Evolutionary conservation across 1,284 basidiomycete genomes (phyloP).

Genomic region (Lentinula novae-zelandiae): DNA sequence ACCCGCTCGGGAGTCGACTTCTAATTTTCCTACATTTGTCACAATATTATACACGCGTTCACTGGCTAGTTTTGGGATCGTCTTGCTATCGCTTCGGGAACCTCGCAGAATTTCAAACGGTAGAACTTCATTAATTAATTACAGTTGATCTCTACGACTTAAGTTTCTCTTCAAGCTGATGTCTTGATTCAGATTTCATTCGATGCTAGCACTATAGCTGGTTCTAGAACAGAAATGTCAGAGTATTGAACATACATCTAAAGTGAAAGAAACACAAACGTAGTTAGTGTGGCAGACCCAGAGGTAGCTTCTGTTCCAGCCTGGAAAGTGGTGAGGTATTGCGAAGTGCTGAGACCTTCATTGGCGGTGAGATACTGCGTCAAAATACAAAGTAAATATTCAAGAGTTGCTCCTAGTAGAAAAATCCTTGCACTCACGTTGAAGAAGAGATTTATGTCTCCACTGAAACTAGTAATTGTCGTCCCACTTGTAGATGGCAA

Average conservation of each 20-base stretch:
- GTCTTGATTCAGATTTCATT: no score
- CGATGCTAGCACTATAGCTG: slow-evolving; percentile 38
- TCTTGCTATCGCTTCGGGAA: no score
- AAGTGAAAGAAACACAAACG: slow-evolving; percentile 29
- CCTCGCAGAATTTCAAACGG: no score
- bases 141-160: no score
- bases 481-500: slow-evolving; percentile 39
- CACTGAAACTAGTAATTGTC: slow-evolving; percentile 45
- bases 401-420: neutral
- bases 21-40: no score
- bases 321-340: slow-evolving; percentile 53
- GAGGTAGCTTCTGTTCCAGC: slow-evolving; percentile 55
- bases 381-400: neutral
- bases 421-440: slow-evolving; percentile 28
- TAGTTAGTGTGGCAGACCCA: slow-evolving; percentile 50
- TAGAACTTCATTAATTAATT: no score
- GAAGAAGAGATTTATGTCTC: slow-evolving; percentile 54
- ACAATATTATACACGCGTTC: no score
- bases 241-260: neutral
- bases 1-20: no score
- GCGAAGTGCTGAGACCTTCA: slow-evolving; percentile 40
- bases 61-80: no score
- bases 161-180: no score
- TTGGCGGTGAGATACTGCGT: slow-evolving; percentile 47
- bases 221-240: slow-evolving; percentile 23